These are phyloP conservation scores for Aspergillus wentii DNA, from an alignment of 495 filamentous ascomycete genomes.

Conservation along the genomic window DNA sequence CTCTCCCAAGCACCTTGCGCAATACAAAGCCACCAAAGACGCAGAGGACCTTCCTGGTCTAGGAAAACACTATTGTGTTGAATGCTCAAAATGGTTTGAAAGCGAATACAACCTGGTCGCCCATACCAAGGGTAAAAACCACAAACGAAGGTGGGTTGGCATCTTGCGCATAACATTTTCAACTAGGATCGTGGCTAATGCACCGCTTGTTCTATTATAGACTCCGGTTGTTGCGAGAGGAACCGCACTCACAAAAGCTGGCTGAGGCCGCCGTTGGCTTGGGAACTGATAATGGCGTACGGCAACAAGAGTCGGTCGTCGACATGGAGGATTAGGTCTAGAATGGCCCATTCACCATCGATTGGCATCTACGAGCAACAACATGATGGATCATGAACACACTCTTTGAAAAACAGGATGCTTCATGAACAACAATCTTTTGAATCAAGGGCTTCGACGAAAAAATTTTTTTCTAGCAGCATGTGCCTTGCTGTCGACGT, in stretches of 20 bases:
- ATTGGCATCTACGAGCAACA: background rate
- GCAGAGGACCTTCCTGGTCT: conserved; percentile 82
- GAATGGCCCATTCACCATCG: background rate
- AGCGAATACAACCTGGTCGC: conserved; percentile 68
- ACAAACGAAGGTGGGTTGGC: conserved; percentile 73
- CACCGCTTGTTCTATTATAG: conserved; percentile 33
- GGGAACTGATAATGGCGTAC: conserved; percentile 56
- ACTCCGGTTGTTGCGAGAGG: conserved; percentile 68
- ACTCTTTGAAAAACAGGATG: no score
- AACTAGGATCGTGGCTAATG: conserved; percentile 1
- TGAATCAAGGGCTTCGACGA: background rate
- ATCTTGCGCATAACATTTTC: background rate
- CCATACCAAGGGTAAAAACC: conserved; percentile 82
- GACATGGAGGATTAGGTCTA: conserved; percentile 32
- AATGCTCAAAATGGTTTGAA: conserved; percentile 96
- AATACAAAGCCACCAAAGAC: conserved; percentile 73
- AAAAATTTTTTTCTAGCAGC: conserved; percentile 9
- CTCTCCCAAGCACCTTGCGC: conserved; percentile 68
- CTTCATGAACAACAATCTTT: background rate
- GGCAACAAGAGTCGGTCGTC: conserved; percentile 22
- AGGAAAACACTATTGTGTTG: conserved; percentile 80
- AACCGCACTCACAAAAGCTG: conserved; percentile 80
- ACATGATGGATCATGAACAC: no score
- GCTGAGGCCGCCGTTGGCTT: conserved; percentile 77
- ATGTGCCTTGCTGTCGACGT: conserved; percentile 8